Evolutionary conservation across 257 asterid genomes (phyloP), one percentile per base, ranked within the genome.

Genomic region (Solanum chilense): DNA sequence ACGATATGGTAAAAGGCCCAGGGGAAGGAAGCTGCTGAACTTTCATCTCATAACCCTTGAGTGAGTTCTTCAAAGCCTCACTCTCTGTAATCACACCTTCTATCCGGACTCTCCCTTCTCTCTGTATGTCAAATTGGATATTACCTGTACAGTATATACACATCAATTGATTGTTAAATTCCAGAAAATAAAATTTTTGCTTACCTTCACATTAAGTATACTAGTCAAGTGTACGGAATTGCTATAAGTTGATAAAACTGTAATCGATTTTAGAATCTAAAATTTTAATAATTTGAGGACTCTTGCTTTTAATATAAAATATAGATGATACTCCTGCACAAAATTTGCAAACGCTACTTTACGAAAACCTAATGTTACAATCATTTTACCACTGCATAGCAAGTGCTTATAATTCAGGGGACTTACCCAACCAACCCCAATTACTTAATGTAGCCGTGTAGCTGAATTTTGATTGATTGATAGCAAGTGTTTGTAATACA

Each of bases 11-110:
- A 90, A 91, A 92, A 11, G 92, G 92, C 31, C 94, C 94, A 20
- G 93, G 91, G 66, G 94, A 91, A 29, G 91, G 89, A 58, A 92
- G 91, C 89, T 91, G 90, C 83, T 91, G 94, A 13, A 86, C 87
- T 52, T 89, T 89, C 90, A 92, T 80, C 56, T 88, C 86, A 41
- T 88, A 92, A 77, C 16, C 88, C 83, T 86, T 85, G 25, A 92
- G 77, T 73, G 90, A 86, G 83, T 66, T 86, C 56, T 87, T 91
- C 69, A 89, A 37, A 6, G 88, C 45, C 18, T 87, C 89, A 56
- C 90, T 85, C 73, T 88, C 93, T 15, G 85, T 60, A 14, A 91
- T 25, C 52, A 84, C 88, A 74, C 94, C 94, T 82, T 92, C 92
- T 75, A 92, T 90, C 58, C 73, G 86, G 60, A 92, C 93, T 83